A percentile compares a stretch with the other conserved stretches of the same genome.
Evolutionary conservation across 331 rosid genomes (phyloP).

Genomic region (Cydonia oblonga): DNA sequence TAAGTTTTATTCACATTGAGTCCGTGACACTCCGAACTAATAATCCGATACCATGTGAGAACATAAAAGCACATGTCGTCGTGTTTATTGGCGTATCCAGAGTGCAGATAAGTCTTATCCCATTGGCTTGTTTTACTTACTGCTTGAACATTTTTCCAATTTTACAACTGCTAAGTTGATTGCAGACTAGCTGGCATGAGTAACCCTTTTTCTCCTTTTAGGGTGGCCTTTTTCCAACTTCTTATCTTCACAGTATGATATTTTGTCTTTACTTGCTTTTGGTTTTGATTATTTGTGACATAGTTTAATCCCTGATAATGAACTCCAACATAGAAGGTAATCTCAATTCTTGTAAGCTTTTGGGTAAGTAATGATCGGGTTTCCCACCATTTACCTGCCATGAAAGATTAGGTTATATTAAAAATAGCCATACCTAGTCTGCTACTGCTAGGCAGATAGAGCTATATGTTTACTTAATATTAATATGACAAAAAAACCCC

Average conservation of each 20-base stretch:
- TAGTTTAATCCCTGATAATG: neutral
- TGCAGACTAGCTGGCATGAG: neutral
- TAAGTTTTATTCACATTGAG: no score
- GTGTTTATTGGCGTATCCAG: no score
- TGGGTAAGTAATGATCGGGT: constrained; percentile 1
- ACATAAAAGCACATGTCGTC: no score
- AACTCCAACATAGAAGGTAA: neutral
- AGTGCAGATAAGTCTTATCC: no score
- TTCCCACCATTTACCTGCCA: constrained; percentile 4
- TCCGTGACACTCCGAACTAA: no score
- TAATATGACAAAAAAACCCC: neutral
- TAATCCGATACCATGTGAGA: no score
- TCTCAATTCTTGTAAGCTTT: neutral
- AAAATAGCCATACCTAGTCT: neutral
- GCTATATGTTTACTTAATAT: neutral
- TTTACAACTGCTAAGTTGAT: neutral
- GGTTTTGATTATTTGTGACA: neutral
- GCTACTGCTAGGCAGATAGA: neutral
- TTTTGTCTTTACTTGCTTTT: neutral
- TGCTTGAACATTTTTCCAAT: neutral
- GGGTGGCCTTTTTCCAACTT: neutral
- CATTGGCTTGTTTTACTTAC: neutral
- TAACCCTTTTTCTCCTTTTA: neutral
- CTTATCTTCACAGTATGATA: neutral
- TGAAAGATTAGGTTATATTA: neutral